Conservation (phyloP, 2,329 filamentous ascomycete genomes). For the Bipolaris sorokiniana region DNA sequence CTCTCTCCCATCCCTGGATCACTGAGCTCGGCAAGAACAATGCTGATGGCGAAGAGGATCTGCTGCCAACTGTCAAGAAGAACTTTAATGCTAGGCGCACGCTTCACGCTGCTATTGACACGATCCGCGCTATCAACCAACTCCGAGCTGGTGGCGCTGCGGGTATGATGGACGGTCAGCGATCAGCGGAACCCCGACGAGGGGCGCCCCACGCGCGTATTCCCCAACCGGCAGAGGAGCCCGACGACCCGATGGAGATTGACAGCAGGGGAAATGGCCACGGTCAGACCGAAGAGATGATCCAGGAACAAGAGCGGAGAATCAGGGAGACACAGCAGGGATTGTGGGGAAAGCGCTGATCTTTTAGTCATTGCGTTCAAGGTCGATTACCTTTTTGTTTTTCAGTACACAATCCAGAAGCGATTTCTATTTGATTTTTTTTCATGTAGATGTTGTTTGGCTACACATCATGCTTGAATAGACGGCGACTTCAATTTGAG, state of each 20-base stretch:
- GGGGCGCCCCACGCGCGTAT: conserved; percentile 43
- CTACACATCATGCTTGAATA: not conserved
- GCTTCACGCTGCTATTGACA: conserved; percentile 71
- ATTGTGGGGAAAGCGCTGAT: conserved; percentile 56
- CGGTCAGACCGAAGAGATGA: conserved; percentile 68
- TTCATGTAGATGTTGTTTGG: conserved; percentile 14
- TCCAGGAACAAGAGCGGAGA: conserved; percentile 63
- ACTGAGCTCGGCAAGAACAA: conserved; percentile 60
- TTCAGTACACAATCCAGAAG: conserved; percentile 5
- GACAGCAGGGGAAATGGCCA: conserved; percentile 64
- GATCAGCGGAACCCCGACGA: conserved; percentile 60
- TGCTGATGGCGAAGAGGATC: conserved; percentile 55
- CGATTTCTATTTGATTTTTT: not conserved
- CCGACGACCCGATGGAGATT: conserved; percentile 54
- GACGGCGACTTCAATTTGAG: not conserved
- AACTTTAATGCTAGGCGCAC: conserved; percentile 72
- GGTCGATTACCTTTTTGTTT: not conserved
- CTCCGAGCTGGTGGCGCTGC: conserved; percentile 65
- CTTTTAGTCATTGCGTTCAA: not conserved
- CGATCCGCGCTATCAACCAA: conserved; percentile 71
- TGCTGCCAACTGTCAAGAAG: conserved; percentile 71
- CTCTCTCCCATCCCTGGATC: conserved; percentile 69
- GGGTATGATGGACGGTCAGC: conserved; percentile 66
- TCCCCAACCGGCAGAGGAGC: conserved; percentile 43
- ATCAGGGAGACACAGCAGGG: conserved; percentile 65